phyloP scores from a whole-genome alignment of 2,329 filamentous ascomycete genomes.

The Helotiales sp. region DNA sequence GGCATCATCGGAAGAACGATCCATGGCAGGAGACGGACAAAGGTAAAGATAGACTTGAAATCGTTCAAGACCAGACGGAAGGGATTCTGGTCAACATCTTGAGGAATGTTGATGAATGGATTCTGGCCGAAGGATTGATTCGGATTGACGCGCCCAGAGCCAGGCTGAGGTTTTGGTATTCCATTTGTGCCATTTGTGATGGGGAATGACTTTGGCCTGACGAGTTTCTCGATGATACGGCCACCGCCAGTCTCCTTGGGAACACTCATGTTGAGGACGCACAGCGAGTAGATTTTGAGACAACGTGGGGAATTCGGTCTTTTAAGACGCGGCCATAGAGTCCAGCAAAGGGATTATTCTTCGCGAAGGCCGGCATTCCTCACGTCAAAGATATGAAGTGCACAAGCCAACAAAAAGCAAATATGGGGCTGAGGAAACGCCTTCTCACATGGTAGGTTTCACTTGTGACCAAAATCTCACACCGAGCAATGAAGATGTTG shows the following conservation, averaged over 20 bases:
- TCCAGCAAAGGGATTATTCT: not conserved
- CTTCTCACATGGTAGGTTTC: not conserved
- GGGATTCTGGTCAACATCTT: slow-evolving; percentile 30
- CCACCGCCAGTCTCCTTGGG: not conserved
- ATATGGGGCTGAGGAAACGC: not conserved
- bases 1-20: slow-evolving; percentile 58
- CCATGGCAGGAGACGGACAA: slow-evolving; percentile 49
- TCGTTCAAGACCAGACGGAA: slow-evolving; percentile 40
- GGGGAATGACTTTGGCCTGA: not conserved
- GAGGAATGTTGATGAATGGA: slow-evolving; percentile 16
- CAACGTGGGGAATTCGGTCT: not conserved
- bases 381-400: not conserved
- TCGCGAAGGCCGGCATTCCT: not conserved
- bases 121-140: slow-evolving; percentile 21
- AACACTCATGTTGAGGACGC: not conserved
- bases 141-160: slow-evolving; percentile 12
- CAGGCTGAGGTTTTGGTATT: not conserved
- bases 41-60: slow-evolving; percentile 37
- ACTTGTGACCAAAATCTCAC: not conserved
- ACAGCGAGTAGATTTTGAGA: not conserved
- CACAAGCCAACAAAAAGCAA: not conserved
- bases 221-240: not conserved
- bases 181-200: not conserved
- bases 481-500: not conserved
- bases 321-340: not conserved